Evolutionary conservation across 306 rosid species (phyloP).

Genomic region (Inga leiocalycina): DNA sequence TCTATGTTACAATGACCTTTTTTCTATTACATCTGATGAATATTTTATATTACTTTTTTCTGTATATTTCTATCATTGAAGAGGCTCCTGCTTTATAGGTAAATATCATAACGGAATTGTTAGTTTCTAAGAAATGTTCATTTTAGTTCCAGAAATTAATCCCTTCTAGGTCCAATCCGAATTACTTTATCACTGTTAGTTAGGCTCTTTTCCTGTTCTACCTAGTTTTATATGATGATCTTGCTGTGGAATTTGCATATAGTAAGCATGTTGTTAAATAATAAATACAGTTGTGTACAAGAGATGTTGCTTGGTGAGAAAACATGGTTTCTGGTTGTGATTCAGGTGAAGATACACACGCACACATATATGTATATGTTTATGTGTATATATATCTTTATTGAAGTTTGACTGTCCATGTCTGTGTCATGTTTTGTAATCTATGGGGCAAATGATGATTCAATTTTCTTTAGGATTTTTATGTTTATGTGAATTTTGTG

Average conservation of each 20-base stretch:
- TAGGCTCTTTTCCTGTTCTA: not conserved
- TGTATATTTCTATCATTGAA: not conserved
- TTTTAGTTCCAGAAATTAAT: not conserved
- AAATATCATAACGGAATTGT: not conserved
- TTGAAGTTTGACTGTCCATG: not conserved
- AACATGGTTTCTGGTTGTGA: not conserved
- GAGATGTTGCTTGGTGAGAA: not conserved
- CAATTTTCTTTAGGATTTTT: not conserved
- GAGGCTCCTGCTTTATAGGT: not conserved
- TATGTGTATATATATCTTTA: not conserved
- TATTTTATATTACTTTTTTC: not conserved
- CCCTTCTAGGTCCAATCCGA: not conserved
- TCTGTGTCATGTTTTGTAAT: not conserved
- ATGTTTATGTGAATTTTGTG: not conserved
- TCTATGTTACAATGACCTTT: conserved; percentile 16
- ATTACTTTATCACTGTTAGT: not conserved
- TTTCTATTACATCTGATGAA: not conserved
- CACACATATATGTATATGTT: not conserved
- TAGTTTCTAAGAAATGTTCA: not conserved
- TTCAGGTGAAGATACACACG: not conserved
- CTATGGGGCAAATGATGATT: not conserved
- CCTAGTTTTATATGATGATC: not conserved
- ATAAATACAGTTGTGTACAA: not conserved
- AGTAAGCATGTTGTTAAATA: not conserved
- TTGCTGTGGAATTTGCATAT: not conserved